Conservation (phyloP, 768 basidiomycete genomes). For the Clitopilus passeckerianus region DNA sequence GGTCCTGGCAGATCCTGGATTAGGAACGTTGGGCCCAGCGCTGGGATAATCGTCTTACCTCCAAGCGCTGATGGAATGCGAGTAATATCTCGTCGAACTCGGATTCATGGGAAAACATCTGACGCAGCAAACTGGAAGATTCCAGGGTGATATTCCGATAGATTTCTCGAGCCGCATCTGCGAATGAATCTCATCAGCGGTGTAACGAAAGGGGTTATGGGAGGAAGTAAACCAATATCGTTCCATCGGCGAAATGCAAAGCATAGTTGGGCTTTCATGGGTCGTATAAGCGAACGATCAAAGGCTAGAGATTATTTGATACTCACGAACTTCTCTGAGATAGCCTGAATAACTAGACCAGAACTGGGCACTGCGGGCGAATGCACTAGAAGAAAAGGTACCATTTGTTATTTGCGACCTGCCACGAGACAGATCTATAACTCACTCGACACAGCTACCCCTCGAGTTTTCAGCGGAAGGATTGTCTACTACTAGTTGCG, state of each 20-base stretch:
- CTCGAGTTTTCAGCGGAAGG: conserved; percentile 18
- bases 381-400: conserved; percentile 38
- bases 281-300: not conserved
- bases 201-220: not conserved
- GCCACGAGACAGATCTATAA: not conserved
- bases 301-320: not conserved
- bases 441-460: conserved; percentile 49
- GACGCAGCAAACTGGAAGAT: conserved; percentile 43
- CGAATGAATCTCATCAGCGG: not conserved
- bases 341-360: conserved; percentile 88
- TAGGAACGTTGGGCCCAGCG: not conserved
- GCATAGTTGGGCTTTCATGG: conserved; percentile 61
- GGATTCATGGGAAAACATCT: conserved; percentile 38
- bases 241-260: conserved; percentile 70
- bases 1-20: not conserved
- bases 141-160: conserved; percentile 64
- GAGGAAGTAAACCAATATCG: conserved; percentile 53
- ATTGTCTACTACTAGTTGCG: conserved; percentile 10
- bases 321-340: conserved; percentile 72
- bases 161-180: conserved; percentile 60
- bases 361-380: conserved; percentile 74
- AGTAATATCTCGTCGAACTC: not conserved
- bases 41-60: not conserved
- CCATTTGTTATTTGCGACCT: too few relatives aligned
- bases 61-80: not conserved